Base-by-base conservation (phyloP, 306 rosid genomes). In the Ceratonia siliqua region DNA sequence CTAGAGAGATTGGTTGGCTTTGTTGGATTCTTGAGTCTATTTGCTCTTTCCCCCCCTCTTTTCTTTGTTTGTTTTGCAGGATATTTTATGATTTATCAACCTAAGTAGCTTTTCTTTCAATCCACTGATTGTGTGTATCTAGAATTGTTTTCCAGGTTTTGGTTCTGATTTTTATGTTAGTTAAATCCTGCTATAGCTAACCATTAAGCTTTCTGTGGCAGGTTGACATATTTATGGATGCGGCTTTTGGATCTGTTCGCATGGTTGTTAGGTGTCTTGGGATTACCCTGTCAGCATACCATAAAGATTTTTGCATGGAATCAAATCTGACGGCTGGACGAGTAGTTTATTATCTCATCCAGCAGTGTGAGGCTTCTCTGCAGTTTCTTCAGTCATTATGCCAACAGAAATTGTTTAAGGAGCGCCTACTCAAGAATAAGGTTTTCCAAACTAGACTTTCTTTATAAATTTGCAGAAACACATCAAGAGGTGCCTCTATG, bases 171-270 rank as follows among this genome's bases (percentile, higher is more conserved):
- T 43, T 58, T 17, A 69, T 43, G 50, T 58, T 24, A 38, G 59
- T 59, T 39, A 62, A 39, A 2, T 54, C 52, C 24, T 70, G 56
- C 70, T 24, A 1, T 74, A 17, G 41, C 84, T 85, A 80, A 83
- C 63, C 78, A 18, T 79, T 68, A 74, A 76, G 36, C 38, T 73
- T 80, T 82, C 41, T 78, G 72, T 78, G 75, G 53, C 91, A 94
- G 98, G 94, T 91, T 70, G 95, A 91, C 86, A 81, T 87, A 65
- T 94, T 91, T 82, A 94, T 94, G 85, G 98, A 94, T 84, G 95
- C 94, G 41, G 91, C 97, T 85, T 91, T 94, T 77, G 91, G 93
- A 72, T 89, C 97, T 80, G 90, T 91, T 85, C 86, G 79, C 73
- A 72, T 72, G 78, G 86, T 85, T 79, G 79, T 88, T 72, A 85